phyloP scores from a whole-genome alignment of 1,139 yeast genomes.

The Protomyces gravidus region DNA sequence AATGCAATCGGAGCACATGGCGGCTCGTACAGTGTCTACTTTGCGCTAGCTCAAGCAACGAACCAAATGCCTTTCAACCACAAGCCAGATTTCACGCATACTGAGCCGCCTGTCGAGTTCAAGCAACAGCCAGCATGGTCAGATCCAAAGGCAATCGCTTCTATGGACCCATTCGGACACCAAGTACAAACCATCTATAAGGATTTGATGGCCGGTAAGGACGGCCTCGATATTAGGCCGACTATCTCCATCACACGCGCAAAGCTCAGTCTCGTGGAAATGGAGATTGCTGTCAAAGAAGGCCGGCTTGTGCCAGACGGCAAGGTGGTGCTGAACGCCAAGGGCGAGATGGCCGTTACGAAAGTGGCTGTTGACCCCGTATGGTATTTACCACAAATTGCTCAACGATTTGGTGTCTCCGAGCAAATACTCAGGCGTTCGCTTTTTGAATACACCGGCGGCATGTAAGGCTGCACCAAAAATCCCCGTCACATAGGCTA shows the following conservation, averaged over 20 bases:
- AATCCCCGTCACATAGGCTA: no score
- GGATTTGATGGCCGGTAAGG: conserved; percentile 42
- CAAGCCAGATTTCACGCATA: conserved; percentile 56
- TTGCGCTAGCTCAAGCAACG: conserved; percentile 57
- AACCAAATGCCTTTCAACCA: conserved; percentile 51
- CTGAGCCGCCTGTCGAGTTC: conserved; percentile 57
- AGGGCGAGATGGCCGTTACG: conserved; percentile 57
- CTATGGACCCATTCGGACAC: conserved; percentile 62
- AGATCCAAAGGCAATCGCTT: conserved; percentile 52
- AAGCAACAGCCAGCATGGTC: conserved; percentile 55
- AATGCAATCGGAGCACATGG: conserved; percentile 60
- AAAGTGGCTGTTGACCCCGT: conserved; percentile 64
- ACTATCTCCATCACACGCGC: conserved; percentile 62
- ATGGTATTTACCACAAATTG: conserved; percentile 63
- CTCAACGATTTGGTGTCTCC: conserved; percentile 53
- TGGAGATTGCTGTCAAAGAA: conserved; percentile 50
- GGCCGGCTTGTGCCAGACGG: conserved; percentile 57
- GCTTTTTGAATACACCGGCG: conserved; percentile 36
- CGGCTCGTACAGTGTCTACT: conserved; percentile 58
- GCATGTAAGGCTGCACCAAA: not conserved
- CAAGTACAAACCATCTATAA: conserved; percentile 55
- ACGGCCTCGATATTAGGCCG: conserved; percentile 54
- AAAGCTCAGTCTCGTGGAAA: conserved; percentile 54
- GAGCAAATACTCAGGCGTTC: conserved; percentile 56
- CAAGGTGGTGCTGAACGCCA: conserved; percentile 50